A percentile compares a stretch with the other conserved stretches of the same genome.
These are phyloP conservation scores for Rhododendron henanense DNA, from an alignment of 148 eudicot genomes.

Conservation along the genomic window DNA sequence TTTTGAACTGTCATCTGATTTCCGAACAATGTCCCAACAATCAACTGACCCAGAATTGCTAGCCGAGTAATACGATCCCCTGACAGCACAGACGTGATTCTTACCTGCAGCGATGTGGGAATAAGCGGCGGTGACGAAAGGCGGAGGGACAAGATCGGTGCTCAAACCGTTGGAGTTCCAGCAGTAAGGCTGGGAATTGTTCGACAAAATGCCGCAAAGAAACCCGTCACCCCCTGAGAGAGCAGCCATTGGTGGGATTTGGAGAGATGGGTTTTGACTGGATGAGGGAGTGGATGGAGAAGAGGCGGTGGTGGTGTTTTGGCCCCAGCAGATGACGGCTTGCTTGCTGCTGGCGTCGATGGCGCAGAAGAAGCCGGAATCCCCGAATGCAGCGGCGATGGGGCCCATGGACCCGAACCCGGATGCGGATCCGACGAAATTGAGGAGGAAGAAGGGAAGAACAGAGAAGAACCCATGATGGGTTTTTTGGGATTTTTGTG, in stretches of 20 bases:
- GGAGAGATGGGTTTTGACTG: constrained; percentile 10
- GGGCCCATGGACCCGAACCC: constrained; percentile 92
- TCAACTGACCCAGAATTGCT: constrained; percentile 53
- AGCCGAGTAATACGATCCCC: constrained; percentile 61
- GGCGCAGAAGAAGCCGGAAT: constrained; percentile 68
- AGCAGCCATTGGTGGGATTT: constrained; percentile 62
- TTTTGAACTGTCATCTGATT: constrained; percentile 26
- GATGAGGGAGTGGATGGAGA: constrained; percentile 11
- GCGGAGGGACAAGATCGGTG: constrained; percentile 53
- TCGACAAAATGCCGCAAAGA: constrained; percentile 69
- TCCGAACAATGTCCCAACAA: constrained; percentile 70
- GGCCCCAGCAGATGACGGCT: constrained; percentile 73
- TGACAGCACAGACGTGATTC: constrained; percentile 71
- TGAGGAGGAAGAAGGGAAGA: constrained; percentile 8
- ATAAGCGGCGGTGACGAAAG: constrained; percentile 39
- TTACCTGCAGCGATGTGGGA: constrained; percentile 71
- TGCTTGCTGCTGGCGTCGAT: constrained; percentile 95
- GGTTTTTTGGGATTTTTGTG: constrained; percentile 15
- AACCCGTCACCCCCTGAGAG: constrained; percentile 72
- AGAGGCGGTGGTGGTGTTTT: constrained; percentile 19
- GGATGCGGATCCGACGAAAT: constrained; percentile 21
- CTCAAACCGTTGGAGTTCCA: constrained; percentile 53
- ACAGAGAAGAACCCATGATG: constrained; percentile 16
- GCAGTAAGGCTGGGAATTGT: constrained; percentile 65
- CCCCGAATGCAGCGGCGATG: constrained; percentile 69